Evolutionary conservation across 2,329 filamentous ascomycete species (phyloP).

Genomic region (Claviceps fusiformis): DNA sequence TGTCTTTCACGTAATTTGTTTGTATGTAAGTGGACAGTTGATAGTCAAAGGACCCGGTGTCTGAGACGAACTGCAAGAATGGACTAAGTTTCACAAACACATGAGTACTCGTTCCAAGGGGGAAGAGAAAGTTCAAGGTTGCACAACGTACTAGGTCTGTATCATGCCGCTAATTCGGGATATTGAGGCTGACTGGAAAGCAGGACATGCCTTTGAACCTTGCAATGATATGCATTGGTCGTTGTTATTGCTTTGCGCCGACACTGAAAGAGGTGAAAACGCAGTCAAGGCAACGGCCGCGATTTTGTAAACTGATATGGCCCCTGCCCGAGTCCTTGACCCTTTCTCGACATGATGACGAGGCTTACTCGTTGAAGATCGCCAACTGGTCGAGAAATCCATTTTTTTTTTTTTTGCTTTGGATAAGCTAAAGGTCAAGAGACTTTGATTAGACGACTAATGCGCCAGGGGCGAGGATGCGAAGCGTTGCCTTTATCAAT

Average conservation of each 20-base stretch:
- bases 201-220: constrained; percentile 56
- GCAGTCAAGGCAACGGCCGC: constrained; percentile 14
- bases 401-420: not conserved
- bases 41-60: constrained; percentile 62
- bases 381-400: not conserved
- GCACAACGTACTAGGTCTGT: constrained; percentile 47
- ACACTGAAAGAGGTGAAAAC: constrained; percentile 15
- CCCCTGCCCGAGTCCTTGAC: not conserved
- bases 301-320: not conserved
- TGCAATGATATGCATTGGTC: constrained; percentile 50
- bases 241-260: constrained; percentile 20
- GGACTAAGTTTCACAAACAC: constrained; percentile 39
- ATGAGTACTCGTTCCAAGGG: not conserved
- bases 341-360: not conserved
- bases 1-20: constrained; percentile 59
- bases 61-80: constrained; percentile 73
- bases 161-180: constrained; percentile 47
- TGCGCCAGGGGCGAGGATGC: not conserved
- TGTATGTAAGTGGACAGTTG: constrained; percentile 60
- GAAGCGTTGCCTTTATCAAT: not conserved
- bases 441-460: not conserved
- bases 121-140: not conserved
- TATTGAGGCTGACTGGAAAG: constrained; percentile 59
- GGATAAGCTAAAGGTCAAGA: not conserved
- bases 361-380: not conserved